These are phyloP conservation scores for Citrus trifoliata DNA, from an alignment of 345 rosid species.

Conservation along the genomic window DNA sequence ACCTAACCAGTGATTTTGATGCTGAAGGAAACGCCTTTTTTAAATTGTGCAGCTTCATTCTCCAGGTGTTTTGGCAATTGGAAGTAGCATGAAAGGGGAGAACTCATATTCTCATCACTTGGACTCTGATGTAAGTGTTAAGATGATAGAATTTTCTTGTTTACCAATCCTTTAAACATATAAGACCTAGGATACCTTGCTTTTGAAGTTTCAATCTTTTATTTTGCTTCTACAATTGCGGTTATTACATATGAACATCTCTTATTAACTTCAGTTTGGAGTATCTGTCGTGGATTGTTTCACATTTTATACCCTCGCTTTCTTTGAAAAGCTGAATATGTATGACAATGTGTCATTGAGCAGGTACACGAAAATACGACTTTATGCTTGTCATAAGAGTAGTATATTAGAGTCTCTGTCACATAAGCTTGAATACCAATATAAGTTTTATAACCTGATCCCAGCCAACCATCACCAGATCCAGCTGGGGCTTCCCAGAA, in stretches of 20 bases:
- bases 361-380: conserved; percentile 47
- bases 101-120: conserved; percentile 98
- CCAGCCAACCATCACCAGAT: background rate
- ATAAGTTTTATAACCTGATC: background rate
- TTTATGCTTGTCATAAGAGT: background rate
- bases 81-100: conserved; percentile 97
- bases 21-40: conserved; percentile 8
- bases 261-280: conserved; percentile 63
- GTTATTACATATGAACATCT: background rate
- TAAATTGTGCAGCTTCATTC: conserved; percentile 69
- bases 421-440: background rate
- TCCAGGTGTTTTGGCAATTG: conserved; percentile 93
- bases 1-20: conserved; percentile 1
- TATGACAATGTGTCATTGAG: conserved; percentile 86
- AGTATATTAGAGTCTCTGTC: background rate
- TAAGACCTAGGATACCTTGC: background rate
- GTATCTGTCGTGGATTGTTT: conserved; percentile 96
- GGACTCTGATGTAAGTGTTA: conserved; percentile 80
- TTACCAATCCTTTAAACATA: conserved; percentile 5
- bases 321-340: conserved; percentile 86
- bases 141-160: background rate
- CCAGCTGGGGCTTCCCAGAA: background rate
- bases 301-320: conserved; percentile 88
- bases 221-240: conserved; percentile 10
- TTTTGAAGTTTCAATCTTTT: conserved; percentile 1